These are phyloP conservation scores for Scytalidium lignicola DNA, from an alignment of 2,329 filamentous ascomycete genomes.

Conservation along the genomic window DNA sequence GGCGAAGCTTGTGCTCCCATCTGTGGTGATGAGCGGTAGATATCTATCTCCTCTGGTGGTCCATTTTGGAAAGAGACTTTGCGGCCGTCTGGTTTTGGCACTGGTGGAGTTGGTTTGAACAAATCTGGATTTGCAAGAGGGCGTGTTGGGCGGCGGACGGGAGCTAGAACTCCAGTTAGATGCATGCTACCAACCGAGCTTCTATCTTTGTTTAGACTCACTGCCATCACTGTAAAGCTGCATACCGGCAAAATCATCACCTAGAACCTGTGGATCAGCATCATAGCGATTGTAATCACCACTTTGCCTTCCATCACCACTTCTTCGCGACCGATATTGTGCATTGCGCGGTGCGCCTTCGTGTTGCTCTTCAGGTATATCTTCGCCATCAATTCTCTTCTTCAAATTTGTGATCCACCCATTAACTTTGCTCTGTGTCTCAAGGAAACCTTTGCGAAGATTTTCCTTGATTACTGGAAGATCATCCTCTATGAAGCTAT, in stretches of 20 bases:
- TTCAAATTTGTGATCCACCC: constrained; percentile 86
- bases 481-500: constrained; percentile 94
- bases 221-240: constrained; percentile 58
- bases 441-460: constrained; percentile 86
- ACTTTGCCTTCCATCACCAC: constrained; percentile 65
- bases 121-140: constrained; percentile 72
- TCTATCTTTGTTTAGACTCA: constrained; percentile 34
- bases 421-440: constrained; percentile 91
- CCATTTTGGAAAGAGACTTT: constrained; percentile 54
- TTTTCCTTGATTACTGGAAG: constrained; percentile 90
- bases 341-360: constrained; percentile 20
- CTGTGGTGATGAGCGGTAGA: constrained; percentile 63
- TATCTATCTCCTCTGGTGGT: constrained; percentile 69
- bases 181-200: background rate
- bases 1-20: constrained; percentile 46
- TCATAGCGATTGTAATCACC: constrained; percentile 91
- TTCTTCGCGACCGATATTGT: constrained; percentile 42
- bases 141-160: constrained; percentile 53
- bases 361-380: constrained; percentile 48
- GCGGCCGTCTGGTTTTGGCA: constrained; percentile 33
- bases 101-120: constrained; percentile 61
- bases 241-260: constrained; percentile 79
- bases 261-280: constrained; percentile 83
- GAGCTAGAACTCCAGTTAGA: constrained; percentile 36
- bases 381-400: constrained; percentile 90